Percentiles rank a stretch among this genome's conserved stretches.
Conservation (phyloP, 2,329 filamentous ascomycete genomes). For the Anisogramma anomala region DNA sequence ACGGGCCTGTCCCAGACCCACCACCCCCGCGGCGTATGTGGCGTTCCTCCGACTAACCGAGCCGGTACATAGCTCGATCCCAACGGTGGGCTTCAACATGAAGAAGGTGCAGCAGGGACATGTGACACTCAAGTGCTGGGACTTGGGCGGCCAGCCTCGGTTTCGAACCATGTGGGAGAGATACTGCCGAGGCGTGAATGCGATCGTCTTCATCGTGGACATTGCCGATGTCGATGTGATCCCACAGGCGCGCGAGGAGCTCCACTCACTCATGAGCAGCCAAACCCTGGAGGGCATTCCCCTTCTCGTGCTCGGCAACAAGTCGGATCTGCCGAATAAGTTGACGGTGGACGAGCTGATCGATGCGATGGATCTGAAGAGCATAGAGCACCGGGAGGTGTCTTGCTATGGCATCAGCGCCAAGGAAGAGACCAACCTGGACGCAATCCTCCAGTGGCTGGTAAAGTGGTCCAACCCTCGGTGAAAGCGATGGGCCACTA, state of each 20-base stretch:
- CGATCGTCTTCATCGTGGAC: slow-evolving; percentile 97
- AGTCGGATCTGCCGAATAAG: slow-evolving; percentile 87
- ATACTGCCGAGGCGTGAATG: slow-evolving; percentile 94
- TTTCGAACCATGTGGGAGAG: slow-evolving; percentile 99
- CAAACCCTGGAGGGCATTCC: slow-evolving; percentile 80
- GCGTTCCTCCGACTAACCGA: slow-evolving; percentile 19
- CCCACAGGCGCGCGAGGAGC: slow-evolving; percentile 78
- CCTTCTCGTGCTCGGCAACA: slow-evolving; percentile 88
- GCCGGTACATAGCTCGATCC: slow-evolving; percentile 64
- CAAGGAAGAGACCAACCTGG: slow-evolving; percentile 96
- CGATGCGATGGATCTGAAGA: slow-evolving; percentile 79
- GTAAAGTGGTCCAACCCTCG: slow-evolving; percentile 70
- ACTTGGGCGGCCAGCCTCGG: slow-evolving; percentile 89
- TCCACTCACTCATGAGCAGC: slow-evolving; percentile 79
- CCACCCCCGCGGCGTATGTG: slow-evolving; percentile 24
- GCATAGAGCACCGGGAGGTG: slow-evolving; percentile 82
- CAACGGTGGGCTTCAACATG: slow-evolving; percentile 98
- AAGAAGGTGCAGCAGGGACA: slow-evolving; percentile 96
- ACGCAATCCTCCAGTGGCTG: slow-evolving; percentile 92
- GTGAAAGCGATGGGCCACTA: slow-evolving; percentile 29
- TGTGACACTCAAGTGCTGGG: slow-evolving; percentile 98
- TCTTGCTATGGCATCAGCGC: slow-evolving; percentile 98
- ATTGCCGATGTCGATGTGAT: slow-evolving; percentile 76
- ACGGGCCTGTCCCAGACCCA: slow-evolving; percentile 11
- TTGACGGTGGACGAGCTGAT: slow-evolving; percentile 91